Conservation (phyloP, 176 grass and related monocot genomes). For the Triticum urartu region DNA sequence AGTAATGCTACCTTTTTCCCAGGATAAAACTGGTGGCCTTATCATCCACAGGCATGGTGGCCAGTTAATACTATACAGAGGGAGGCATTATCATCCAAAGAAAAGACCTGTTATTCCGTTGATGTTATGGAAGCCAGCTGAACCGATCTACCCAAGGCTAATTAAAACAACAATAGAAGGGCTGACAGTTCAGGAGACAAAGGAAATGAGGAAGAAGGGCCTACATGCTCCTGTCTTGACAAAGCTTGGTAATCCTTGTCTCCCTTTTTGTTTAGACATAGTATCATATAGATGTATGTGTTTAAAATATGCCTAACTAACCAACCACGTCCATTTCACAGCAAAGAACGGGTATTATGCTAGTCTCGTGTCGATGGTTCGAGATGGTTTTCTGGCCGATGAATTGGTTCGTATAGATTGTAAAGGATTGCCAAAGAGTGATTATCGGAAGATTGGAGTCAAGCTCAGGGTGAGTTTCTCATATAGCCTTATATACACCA, state of each 20-base stretch:
- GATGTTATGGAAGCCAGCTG: conserved; percentile 95
- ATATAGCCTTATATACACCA: background rate
- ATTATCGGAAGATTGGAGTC: conserved; percentile 91
- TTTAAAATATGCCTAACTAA: conserved; percentile 23
- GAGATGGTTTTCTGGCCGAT: conserved; percentile 68
- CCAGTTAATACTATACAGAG: conserved; percentile 72
- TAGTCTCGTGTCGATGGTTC: conserved; percentile 66
- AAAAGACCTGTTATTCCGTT: conserved; percentile 77
- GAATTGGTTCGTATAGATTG: conserved; percentile 84
- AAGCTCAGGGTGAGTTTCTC: conserved; percentile 77
- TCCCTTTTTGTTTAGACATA: background rate
- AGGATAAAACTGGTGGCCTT: conserved; percentile 86
- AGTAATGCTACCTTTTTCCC: background rate
- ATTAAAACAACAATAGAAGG: conserved; percentile 82
- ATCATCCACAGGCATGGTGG: conserved; percentile 73
- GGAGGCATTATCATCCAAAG: conserved; percentile 81
- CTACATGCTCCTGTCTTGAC: conserved; percentile 60
- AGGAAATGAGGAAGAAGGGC: conserved; percentile 83
- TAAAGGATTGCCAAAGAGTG: conserved; percentile 67
- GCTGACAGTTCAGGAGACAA: conserved; percentile 74
- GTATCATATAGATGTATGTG: background rate
- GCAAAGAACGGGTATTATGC: conserved; percentile 92
- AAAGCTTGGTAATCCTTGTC: conserved; percentile 64
- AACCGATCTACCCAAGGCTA: conserved; percentile 75
- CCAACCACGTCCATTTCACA: conserved; percentile 28